phyloP scores from a whole-genome alignment of 2,329 filamentous ascomycete genomes.

The Botryotinia calthae region DNA sequence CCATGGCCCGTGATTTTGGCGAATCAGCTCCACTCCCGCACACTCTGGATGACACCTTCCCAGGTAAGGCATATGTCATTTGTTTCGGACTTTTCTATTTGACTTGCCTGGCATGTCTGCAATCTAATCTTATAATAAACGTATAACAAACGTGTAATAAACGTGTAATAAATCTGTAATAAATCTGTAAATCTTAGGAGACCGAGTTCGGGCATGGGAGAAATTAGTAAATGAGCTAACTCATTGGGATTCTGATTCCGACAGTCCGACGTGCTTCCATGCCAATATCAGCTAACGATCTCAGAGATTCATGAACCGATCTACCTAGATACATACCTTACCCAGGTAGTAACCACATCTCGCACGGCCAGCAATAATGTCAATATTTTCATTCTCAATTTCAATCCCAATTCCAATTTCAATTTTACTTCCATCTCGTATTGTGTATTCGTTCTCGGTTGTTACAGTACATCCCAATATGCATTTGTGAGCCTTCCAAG shows the following conservation, averaged over 20 bases:
- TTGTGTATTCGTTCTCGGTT: no score
- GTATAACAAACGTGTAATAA: neutral
- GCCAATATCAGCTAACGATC: neutral
- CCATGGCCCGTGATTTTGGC: neutral
- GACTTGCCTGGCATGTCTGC: neutral
- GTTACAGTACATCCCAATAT: neutral
- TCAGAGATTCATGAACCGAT: neutral
- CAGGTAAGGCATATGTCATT: neutral
- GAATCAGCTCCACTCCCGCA: neutral
- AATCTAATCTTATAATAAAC: slow-evolving; percentile 10
- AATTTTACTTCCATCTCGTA: neutral
- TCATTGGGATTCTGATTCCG: neutral
- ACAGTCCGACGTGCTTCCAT: neutral
- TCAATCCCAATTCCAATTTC: neutral
- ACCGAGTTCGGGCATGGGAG: neutral
- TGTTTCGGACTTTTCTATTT: neutral
- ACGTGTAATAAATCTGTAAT: no score
- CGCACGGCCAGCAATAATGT: neutral
- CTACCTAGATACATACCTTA: neutral
- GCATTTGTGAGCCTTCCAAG: neutral
- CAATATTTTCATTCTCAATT: neutral
- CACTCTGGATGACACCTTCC: neutral
- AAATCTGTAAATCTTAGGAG: neutral
- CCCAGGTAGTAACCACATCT: neutral
- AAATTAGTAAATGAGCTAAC: neutral